phyloP scores from a whole-genome alignment of 345 rosid species.

The Rubroshorea leprosula region DNA sequence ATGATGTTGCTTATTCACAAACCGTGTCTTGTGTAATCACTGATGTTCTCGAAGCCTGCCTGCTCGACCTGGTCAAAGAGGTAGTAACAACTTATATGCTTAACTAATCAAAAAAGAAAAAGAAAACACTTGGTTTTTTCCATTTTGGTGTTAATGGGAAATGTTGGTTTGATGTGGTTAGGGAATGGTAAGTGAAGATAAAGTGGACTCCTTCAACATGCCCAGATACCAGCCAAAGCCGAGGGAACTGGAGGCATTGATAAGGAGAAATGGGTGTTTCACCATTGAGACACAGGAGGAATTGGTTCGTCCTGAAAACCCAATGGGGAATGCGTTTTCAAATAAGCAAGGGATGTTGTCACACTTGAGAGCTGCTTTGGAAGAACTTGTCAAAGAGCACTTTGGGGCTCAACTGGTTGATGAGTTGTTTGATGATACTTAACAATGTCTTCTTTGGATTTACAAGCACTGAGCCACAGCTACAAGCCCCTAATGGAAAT shows the following conservation, averaged over 20 bases:
- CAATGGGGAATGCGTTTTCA: no score
- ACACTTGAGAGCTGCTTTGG: no score
- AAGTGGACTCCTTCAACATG: slow-evolving; percentile 17
- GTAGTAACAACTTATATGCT: neutral
- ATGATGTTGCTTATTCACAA: neutral
- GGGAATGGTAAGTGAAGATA: slow-evolving; percentile 9
- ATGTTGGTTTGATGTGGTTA: neutral
- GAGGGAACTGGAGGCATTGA: neutral
- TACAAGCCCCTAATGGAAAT: no score
- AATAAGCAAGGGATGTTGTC: no score
- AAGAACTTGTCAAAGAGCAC: no score
- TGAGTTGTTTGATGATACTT: no score
- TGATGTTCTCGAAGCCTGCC: slow-evolving; percentile 23
- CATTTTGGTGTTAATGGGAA: neutral
- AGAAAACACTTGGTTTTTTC: neutral
- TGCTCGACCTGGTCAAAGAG: slow-evolving; percentile 15
- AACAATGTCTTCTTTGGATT: no score
- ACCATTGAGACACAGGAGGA: slow-evolving; percentile 12
- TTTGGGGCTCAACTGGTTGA: no score
- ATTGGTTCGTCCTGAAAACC: no score
- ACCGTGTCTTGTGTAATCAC: neutral
- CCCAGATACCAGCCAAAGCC: neutral
- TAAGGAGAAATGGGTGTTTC: slow-evolving; percentile 2
- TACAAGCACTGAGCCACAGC: no score
- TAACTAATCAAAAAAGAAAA: no score